These are phyloP conservation scores for Phytophthora macrochlamydospora DNA, from an alignment of 352 stramenopile genomes.

Conservation along the genomic window DNA sequence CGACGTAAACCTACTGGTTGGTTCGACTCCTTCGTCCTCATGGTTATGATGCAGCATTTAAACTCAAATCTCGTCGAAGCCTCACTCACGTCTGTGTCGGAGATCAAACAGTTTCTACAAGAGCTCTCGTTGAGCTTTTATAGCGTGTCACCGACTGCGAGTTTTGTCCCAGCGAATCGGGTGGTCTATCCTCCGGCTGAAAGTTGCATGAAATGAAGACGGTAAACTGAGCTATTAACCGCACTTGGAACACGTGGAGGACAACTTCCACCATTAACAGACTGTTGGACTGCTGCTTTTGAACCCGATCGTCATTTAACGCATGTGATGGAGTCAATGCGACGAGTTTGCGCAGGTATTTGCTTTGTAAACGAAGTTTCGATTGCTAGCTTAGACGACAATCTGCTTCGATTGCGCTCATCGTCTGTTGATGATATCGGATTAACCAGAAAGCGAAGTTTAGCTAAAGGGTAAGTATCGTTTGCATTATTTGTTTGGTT, in stretches of 20 bases:
- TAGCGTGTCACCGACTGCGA: background rate
- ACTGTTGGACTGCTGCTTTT: background rate
- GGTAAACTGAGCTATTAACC: slow-evolving; percentile 5
- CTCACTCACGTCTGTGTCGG: background rate
- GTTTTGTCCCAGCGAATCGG: background rate
- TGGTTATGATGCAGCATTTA: slow-evolving; percentile 6
- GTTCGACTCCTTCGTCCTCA: background rate
- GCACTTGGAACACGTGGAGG: slow-evolving; percentile 1
- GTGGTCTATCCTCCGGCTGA: background rate
- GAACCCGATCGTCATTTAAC: too few species aligned
- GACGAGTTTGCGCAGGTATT: slow-evolving; percentile 1
- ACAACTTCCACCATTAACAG: too few species aligned
- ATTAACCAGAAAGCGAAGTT: slow-evolving; percentile 6
- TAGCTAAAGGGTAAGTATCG: slow-evolving; percentile 7
- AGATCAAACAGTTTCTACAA: slow-evolving; percentile 4
- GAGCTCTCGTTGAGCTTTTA: slow-evolving; percentile 7
- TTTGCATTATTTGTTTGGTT: background rate
- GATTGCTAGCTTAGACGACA: slow-evolving; percentile 9
- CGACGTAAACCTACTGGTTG: too few species aligned
- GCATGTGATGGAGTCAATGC: slow-evolving; percentile 2
- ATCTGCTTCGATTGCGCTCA: slow-evolving; percentile 7
- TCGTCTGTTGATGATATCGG: slow-evolving; percentile 9
- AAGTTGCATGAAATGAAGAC: slow-evolving; percentile 1
- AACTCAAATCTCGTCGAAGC: slow-evolving; percentile 2
- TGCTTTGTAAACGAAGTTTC: slow-evolving; percentile 9